Percentiles rank a stretch among this genome's conserved stretches.
phyloP scores from a whole-genome alignment of 371 early-diverging fungal species.

The Saksenaea vasiformis region DNA sequence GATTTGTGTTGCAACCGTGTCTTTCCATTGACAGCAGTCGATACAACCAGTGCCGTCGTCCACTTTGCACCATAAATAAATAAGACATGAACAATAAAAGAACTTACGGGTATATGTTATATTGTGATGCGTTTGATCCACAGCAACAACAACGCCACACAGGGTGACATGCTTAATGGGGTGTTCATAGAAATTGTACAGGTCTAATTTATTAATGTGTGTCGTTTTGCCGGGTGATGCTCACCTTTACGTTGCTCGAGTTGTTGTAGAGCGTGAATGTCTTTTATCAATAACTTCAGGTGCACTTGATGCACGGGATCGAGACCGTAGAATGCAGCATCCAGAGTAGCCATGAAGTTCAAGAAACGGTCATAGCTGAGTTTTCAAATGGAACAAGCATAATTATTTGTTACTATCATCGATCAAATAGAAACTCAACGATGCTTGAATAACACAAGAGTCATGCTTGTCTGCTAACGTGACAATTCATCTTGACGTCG shows the following conservation, averaged over 20 bases:
- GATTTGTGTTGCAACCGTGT: background rate
- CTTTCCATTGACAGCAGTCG: slow-evolving; percentile 13
- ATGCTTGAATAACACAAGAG: too few species aligned
- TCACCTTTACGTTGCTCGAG: background rate
- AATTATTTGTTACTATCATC: too few species aligned
- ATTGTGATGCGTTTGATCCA: background rate
- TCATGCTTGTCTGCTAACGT: too few species aligned
- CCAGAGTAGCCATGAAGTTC: background rate
- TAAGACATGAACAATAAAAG: too few species aligned
- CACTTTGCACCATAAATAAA: slow-evolving; percentile 2
- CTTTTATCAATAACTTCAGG: background rate
- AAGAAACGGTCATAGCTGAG: background rate
- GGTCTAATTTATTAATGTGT: background rate
- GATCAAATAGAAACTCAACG: too few species aligned
- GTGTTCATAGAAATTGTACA: slow-evolving; percentile 5
- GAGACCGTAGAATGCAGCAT: background rate
- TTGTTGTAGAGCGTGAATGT: background rate
- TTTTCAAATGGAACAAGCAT: background rate
- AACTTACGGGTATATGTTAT: slow-evolving; percentile 10
- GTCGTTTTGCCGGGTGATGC: too few species aligned
- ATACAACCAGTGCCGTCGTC: slow-evolving; percentile 22
- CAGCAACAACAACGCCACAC: slow-evolving; percentile 15
- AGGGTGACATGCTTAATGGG: slow-evolving; percentile 10
- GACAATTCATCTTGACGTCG: too few species aligned
- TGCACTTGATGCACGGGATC: background rate